These are phyloP conservation scores for Kalanchoe fedtschenkoi DNA, from an alignment of 164 flowering plant species.

Conservation along the genomic window DNA sequence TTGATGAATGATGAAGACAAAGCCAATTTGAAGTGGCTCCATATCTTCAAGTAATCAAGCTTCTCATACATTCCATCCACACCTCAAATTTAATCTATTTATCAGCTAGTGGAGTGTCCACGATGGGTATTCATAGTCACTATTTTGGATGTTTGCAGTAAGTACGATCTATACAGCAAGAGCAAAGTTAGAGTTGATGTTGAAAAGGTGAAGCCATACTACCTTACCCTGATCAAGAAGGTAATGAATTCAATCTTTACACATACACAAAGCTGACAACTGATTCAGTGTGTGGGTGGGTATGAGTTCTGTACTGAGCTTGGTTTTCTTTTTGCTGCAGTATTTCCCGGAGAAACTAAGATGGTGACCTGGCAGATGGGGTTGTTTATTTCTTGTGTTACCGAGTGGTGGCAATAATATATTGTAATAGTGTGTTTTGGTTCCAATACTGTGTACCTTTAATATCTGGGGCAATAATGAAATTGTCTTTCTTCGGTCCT, in stretches of 20 bases:
- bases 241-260: constrained; percentile 9
- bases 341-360: constrained; percentile 31
- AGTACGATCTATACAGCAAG: constrained; percentile 44
- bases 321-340: constrained; percentile 14
- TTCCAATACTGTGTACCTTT: background rate
- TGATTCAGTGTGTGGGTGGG: background rate
- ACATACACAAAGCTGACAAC: background rate
- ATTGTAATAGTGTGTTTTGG: background rate
- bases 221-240: constrained; percentile 32
- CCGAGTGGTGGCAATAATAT: background rate
- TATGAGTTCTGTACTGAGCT: background rate
- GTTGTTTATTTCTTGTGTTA: background rate
- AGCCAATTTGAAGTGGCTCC: constrained; percentile 61
- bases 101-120: background rate
- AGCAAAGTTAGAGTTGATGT: constrained; percentile 36
- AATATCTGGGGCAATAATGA: background rate
- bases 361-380: constrained; percentile 20
- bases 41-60: constrained; percentile 44
- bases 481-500: no score
- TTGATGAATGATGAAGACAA: constrained; percentile 61
- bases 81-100: background rate
- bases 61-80: background rate
- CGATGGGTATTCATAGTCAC: background rate
- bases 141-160: constrained; percentile 15
- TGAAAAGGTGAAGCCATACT: constrained; percentile 39